These are phyloP conservation scores for Liriodendron chinense DNA, from an alignment of 164 flowering plant species.

Conservation along the genomic window DNA sequence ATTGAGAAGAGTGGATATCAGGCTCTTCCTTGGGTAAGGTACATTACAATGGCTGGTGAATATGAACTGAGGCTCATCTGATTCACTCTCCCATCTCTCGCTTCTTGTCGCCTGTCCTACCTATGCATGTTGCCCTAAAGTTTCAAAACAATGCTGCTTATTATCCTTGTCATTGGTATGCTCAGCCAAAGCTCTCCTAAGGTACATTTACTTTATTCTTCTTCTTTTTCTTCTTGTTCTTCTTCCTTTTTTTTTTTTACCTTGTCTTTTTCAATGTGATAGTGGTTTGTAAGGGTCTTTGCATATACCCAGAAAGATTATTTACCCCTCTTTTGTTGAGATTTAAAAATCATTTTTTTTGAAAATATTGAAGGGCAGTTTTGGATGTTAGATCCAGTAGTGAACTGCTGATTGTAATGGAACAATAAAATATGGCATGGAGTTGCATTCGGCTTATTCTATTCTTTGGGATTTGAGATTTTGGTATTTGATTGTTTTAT, in stretches of 20 bases:
- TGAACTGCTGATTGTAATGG: too few species aligned
- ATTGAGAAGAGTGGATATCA: slow-evolving; percentile 98
- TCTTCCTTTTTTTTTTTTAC: too few species aligned
- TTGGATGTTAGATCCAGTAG: too few species aligned
- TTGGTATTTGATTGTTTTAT: too few species aligned
- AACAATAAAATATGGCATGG: too few species aligned
- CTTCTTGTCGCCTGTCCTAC: not conserved
- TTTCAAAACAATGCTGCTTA: not conserved
- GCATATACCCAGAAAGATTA: not conserved
- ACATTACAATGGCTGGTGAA: slow-evolving; percentile 97
- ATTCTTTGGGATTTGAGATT: too few species aligned
- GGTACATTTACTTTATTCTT: not conserved
- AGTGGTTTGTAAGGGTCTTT: not conserved
- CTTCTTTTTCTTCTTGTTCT: too few species aligned
- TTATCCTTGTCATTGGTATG: not conserved
- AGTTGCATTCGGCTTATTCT: too few species aligned
- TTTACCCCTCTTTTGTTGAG: not conserved
- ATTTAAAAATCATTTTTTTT: not conserved
- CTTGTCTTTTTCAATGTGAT: not conserved
- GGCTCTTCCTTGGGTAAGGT: slow-evolving; percentile 98
- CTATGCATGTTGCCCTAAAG: not conserved
- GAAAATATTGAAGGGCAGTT: too few species aligned
- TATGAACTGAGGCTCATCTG: slow-evolving; percentile 83
- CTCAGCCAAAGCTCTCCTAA: not conserved
- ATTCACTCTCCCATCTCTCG: not conserved